A percentile compares a stretch with the other conserved stretches of the same genome.
Evolutionary conservation across 2,329 filamentous ascomycete species (phyloP).

Genomic region (Pseudopithomyces chartarum): DNA sequence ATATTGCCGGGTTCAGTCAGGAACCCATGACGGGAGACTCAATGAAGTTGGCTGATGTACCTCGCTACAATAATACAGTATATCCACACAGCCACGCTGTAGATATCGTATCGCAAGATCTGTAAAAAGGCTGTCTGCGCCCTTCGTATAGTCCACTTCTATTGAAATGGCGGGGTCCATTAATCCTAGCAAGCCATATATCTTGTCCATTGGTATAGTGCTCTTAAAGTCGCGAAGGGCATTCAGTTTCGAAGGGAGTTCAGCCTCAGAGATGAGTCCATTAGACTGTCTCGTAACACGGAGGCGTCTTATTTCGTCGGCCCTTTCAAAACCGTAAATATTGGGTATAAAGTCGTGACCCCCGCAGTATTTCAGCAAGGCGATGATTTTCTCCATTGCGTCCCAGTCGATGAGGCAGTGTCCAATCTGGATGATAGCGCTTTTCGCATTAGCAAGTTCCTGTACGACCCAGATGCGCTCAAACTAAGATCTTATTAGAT

Average conservation of each 20-base stretch:
- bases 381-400: neutral
- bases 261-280: neutral
- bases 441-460: neutral
- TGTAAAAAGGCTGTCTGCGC: neutral
- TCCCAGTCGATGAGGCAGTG: neutral
- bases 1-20: neutral
- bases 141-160: neutral
- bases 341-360: neutral
- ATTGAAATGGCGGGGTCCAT: neutral
- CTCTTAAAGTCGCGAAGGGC: neutral
- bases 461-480: neutral
- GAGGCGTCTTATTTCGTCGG: no score
- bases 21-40: neutral
- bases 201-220: neutral
- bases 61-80: neutral
- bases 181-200: neutral
- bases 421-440: neutral
- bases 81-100: neutral
- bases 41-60: neutral
- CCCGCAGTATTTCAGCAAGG: neutral
- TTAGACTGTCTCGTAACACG: neutral
- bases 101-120: neutral
- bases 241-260: neutral
- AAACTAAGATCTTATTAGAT: neutral
- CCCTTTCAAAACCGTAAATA: no score